Conservation (phyloP, 2,329 filamentous ascomycete genomes). For the Onygena corvina region DNA sequence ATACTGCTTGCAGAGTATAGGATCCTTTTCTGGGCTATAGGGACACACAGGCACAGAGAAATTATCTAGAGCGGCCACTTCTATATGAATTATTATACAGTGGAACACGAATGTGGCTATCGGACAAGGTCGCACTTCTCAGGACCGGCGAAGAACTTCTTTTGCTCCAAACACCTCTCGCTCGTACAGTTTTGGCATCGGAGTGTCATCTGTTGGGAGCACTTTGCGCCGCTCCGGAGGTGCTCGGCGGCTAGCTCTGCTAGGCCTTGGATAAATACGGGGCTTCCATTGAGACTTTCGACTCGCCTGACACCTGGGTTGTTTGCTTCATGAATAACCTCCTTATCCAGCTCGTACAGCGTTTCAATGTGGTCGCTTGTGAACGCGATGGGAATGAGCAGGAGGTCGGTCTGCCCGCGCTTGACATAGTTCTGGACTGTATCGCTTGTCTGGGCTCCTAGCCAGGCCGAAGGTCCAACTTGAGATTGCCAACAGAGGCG, state of each 20-base stretch:
- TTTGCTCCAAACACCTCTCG: conserved; percentile 65
- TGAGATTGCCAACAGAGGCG: conserved; percentile 96
- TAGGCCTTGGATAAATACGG: conserved; percentile 78
- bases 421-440: conserved; percentile 81
- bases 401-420: conserved; percentile 80
- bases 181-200: conserved; percentile 90
- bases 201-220: conserved; percentile 75
- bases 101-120: conserved; percentile 13
- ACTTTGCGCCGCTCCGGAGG: conserved; percentile 55
- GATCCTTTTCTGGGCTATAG: too few relatives aligned
- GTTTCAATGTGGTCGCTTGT: conserved; percentile 99
- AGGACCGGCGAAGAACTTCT: conserved; percentile 50
- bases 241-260: conserved; percentile 78
- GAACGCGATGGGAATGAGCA: conserved; percentile 91
- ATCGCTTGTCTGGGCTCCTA: conserved; percentile 82
- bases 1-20: too few relatives aligned
- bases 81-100: background rate
- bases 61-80: background rate
- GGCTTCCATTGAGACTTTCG: conserved; percentile 83
- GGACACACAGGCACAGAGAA: too few relatives aligned
- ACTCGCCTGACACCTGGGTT: conserved; percentile 74
- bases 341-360: conserved; percentile 81
- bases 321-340: conserved; percentile 77
- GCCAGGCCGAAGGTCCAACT: conserved; percentile 88
- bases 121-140: conserved; percentile 25